phyloP scores from a whole-genome alignment of 2,329 filamentous ascomycete genomes.

The Fusarium nisikadoi region DNA sequence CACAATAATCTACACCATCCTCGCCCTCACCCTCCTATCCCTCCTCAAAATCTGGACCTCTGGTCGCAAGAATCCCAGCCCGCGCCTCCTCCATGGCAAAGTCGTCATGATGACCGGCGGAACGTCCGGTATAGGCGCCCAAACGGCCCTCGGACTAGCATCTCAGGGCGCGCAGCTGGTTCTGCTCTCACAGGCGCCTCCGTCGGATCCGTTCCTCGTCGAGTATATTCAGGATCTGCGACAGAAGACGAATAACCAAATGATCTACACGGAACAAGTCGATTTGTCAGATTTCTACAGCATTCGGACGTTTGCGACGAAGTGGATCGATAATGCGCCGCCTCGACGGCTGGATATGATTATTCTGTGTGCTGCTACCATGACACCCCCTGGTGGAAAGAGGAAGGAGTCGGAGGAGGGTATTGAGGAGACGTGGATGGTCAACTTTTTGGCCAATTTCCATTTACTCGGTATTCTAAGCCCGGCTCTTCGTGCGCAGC shows the following conservation, averaged over 20 bases:
- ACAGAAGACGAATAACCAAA: conserved; percentile 77
- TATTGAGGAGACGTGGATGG: conserved; percentile 88
- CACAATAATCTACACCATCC: conserved; percentile 54
- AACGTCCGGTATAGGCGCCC: conserved; percentile 90
- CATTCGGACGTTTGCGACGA: conserved; percentile 91
- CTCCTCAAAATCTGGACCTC: conserved; percentile 78
- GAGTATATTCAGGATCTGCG: conserved; percentile 94
- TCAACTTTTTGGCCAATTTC: conserved; percentile 97
- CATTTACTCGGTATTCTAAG: conserved; percentile 92
- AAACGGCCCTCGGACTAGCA: conserved; percentile 79
- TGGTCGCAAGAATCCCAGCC: conserved; percentile 78
- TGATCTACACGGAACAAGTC: conserved; percentile 96
- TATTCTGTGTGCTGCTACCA: conserved; percentile 83
- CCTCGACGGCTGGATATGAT: conserved; percentile 91
- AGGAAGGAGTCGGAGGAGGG: conserved; percentile 77
- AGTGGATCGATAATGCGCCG: conserved; percentile 96
- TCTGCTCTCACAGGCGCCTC: conserved; percentile 84
- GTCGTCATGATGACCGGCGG: conserved; percentile 95
- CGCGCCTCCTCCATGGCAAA: conserved; percentile 90
- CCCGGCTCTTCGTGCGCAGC: conserved; percentile 89
- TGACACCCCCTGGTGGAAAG: conserved; percentile 74
- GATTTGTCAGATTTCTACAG: conserved; percentile 90
- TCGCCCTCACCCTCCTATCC: conserved; percentile 52
- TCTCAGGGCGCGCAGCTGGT: conserved; percentile 87
- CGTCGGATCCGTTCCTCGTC: conserved; percentile 86